Evolutionary conservation across 768 basidiomycete species (phyloP).

Genomic region (Mycena metata): DNA sequence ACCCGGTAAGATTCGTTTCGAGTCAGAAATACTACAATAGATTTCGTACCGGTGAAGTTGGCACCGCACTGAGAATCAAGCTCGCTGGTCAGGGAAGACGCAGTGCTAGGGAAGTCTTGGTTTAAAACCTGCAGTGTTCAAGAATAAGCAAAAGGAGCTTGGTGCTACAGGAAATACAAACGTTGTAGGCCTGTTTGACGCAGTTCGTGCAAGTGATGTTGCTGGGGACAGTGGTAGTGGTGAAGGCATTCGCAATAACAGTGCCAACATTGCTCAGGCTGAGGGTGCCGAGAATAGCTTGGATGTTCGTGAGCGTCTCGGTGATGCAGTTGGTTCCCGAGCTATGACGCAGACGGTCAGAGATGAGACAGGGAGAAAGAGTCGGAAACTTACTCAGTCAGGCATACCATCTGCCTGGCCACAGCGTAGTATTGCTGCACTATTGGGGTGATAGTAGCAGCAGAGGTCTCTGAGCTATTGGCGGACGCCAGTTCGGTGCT

Average conservation of each 20-base stretch:
- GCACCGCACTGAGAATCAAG: conserved; percentile 62
- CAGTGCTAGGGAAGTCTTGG: conserved; percentile 51
- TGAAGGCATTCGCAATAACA: conserved; percentile 22
- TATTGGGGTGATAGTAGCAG: conserved; percentile 47
- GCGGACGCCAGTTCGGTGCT: conserved; percentile 51
- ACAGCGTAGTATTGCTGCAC: conserved; percentile 71
- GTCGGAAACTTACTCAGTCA: conserved; percentile 69
- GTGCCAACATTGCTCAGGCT: conserved; percentile 47
- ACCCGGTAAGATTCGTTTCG: conserved; percentile 6
- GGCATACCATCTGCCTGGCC: conserved; percentile 67
- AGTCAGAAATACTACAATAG: conserved; percentile 5
- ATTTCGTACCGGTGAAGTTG: conserved; percentile 63
- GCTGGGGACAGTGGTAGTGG: conserved; percentile 39
- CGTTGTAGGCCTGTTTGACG: conserved; percentile 53
- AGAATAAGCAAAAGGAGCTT: too few species aligned
- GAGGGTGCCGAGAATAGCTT: conserved; percentile 56
- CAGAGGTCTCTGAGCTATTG: conserved; percentile 44
- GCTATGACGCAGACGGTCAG: conserved; percentile 39
- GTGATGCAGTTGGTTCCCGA: conserved; percentile 65
- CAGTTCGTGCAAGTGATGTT: conserved; percentile 69
- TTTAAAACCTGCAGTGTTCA: conserved; percentile 44
- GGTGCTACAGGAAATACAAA: background rate
- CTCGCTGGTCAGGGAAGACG: conserved; percentile 43
- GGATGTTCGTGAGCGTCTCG: conserved; percentile 66
- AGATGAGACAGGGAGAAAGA: background rate